Evolutionary conservation across 139 green algal genomes (phyloP), one percentile per base, ranked within the genome.

Genomic region (Chlamydomonas incerta): DNA sequence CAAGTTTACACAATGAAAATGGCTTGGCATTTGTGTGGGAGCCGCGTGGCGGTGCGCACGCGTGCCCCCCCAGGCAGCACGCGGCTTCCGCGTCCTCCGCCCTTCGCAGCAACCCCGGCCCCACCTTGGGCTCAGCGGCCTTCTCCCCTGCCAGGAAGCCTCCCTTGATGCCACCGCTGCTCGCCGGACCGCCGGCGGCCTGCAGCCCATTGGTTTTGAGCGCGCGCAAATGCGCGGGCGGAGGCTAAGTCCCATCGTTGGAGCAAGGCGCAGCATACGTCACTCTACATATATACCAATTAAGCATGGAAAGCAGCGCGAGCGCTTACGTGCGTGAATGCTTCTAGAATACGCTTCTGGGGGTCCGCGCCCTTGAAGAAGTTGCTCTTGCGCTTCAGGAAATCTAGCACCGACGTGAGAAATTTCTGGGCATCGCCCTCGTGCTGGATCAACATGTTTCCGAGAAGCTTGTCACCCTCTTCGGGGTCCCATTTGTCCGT

Each of bases 301-400:
- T 11, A 26, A 71, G 65, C 14, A 18, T 21, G n/a, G 15, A 4
- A 35, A 6, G 62, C 65, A 46, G 8, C n/a, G 35, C 5, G 21
- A n/a, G 29, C 9, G 46, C 79, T n/a, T 66, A 75, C 86, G 60
- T 90, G 68, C 35, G 85, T 90, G 24, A 87, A 91, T 47, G 90
- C 88, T 55, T 92, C 88, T 35, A 93, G 77, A 73, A 95, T 68
- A 21, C 76, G 80, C 52, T 86, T 88, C 31, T 89, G 83, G 0
- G 91, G 81, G 72, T 92, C 93, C 3, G 80, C 87, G 24, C 90
- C 67, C 70, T 93, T 91, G 67, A 95, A 94, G 79, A 96, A 95
- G 80, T 91, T 90, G 21, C 85, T 93, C n/a, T 92, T 91, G 29
- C 90, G 88, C 77, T 93, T 76, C 9, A 96, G 73, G 74, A 95